Percentiles rank a stretch among this genome's conserved stretches.
phyloP scores from a whole-genome alignment of 257 asterid genomes.

The Solanum ahanhuiri region DNA sequence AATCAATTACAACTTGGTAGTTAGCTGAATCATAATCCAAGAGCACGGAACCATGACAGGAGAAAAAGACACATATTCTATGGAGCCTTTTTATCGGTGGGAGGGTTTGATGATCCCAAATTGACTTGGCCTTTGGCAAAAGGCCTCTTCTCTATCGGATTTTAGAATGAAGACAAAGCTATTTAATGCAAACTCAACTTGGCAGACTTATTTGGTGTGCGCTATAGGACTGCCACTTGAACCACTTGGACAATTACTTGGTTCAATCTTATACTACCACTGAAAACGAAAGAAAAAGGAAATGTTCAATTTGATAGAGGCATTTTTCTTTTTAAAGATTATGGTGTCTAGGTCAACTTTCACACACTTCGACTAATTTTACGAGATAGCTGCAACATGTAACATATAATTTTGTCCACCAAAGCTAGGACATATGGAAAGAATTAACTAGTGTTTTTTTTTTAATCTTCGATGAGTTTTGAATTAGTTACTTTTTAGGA shows the following conservation, averaged over 20 bases:
- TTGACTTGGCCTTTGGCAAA: not conserved
- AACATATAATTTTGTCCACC: no score
- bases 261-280: not conserved
- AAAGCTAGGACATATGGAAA: no score
- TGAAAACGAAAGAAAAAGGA: not conserved
- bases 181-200: not conserved
- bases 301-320: not conserved
- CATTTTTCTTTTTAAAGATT: not conserved
- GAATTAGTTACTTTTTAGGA: no score
- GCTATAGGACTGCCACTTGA: not conserved
- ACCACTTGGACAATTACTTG: not conserved
- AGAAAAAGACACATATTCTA: not conserved
- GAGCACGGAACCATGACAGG: not conserved
- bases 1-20: not conserved
- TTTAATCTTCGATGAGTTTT: no score
- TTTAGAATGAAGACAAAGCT: not conserved
- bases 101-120: not conserved
- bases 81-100: not conserved
- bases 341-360: no score
- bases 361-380: fast-evolving
- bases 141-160: not conserved
- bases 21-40: not conserved
- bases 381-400: no score
- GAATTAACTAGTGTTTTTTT: no score
- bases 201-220: not conserved